Evolutionary conservation across 2,329 filamentous ascomycete species (phyloP), one percentile per base, ranked within the genome.

Genomic region (Tolypocladium inflatum): DNA sequence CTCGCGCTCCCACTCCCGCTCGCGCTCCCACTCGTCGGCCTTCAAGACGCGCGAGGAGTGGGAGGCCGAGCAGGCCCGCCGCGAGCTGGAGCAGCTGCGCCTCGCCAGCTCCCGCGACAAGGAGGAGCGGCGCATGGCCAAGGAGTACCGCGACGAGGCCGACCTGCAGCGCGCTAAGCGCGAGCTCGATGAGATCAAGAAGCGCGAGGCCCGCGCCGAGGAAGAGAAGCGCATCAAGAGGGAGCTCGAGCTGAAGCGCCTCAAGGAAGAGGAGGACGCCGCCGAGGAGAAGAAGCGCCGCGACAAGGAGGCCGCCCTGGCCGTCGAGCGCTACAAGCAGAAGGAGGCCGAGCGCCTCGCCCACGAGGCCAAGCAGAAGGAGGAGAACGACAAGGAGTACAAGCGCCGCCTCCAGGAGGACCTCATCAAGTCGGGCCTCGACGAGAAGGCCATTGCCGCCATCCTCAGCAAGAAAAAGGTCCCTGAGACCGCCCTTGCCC

Each of bases 391-490:
- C 53, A 75, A 73, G 61, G 77, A 85, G 64, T 85, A 82, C 63
- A 76, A 80, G 65, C 73, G 74, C 33, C 77, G 80, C 45, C 71
- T 87, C 53, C 80, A 82, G 64, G 80, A 85, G 62, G 78, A 85
- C 55, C 72, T 87, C 42, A 70, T 81, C 59, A 79, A 80, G 54
- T 81, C 83, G 2, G 84, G 84, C 3, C 72, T 87, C 48, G 78
- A 80, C 64, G 81, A 85, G 64, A 78, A 79, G 62, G 78, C 80
- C 61, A 85, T 87, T 62, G 72, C 76, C 48, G 81, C 82, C 23
- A 81, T 87, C 60, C 68, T 86, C 56, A 79, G 82, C 64, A 83
- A 82, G 64, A 77, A 83, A 65, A 80, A 79, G 66, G 67, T 76
- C 9, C 66, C 71, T 19, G 67, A 68, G 71, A 7, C 11, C 8